These are phyloP conservation scores for Sporothrix pallida DNA, from an alignment of 2,329 filamentous ascomycete species.

Conservation along the genomic window DNA sequence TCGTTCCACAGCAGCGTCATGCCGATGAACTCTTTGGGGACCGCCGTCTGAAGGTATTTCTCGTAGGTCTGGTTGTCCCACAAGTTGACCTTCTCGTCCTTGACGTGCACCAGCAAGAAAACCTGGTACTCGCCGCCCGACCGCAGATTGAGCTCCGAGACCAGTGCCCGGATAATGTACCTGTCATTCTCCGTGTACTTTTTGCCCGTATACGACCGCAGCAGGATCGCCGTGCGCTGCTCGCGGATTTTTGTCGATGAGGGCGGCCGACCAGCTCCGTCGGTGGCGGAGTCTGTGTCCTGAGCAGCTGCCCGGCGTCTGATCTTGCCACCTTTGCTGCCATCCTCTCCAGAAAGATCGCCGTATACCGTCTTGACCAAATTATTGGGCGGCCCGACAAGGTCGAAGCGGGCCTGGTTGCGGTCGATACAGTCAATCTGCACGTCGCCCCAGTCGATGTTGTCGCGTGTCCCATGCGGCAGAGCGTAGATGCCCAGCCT, in stretches of 20 bases:
- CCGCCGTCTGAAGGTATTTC: conserved; percentile 56
- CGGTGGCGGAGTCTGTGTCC: not conserved
- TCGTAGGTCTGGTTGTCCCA: conserved; percentile 65
- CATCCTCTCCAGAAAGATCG: not conserved
- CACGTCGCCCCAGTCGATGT: conserved; percentile 72
- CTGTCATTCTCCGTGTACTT: conserved; percentile 79
- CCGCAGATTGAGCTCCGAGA: conserved; percentile 76
- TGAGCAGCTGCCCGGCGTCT: too few species aligned
- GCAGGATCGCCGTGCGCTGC: conserved; percentile 71
- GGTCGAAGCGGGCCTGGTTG: conserved; percentile 69
- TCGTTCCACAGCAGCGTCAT: conserved; percentile 79
- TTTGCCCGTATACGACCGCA: conserved; percentile 78
- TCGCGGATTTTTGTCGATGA: conserved; percentile 43
- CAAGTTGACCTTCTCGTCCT: conserved; percentile 60
- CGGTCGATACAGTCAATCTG: conserved; percentile 68
- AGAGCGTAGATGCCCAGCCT: conserved; percentile 72
- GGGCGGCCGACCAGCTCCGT: not conserved
- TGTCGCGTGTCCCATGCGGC: conserved; percentile 63
- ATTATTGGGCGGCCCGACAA: conserved; percentile 51
- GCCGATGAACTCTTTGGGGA: conserved; percentile 58
- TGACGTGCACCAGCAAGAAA: conserved; percentile 79
- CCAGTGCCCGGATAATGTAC: conserved; percentile 77
- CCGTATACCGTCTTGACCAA: conserved; percentile 46
- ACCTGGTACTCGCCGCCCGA: conserved; percentile 83
- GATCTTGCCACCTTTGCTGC: not conserved